Evolutionary conservation across 805 yeast genomes (phyloP), one percentile per base, ranked within the genome.

Genomic region (Candida taoyuanica): DNA sequence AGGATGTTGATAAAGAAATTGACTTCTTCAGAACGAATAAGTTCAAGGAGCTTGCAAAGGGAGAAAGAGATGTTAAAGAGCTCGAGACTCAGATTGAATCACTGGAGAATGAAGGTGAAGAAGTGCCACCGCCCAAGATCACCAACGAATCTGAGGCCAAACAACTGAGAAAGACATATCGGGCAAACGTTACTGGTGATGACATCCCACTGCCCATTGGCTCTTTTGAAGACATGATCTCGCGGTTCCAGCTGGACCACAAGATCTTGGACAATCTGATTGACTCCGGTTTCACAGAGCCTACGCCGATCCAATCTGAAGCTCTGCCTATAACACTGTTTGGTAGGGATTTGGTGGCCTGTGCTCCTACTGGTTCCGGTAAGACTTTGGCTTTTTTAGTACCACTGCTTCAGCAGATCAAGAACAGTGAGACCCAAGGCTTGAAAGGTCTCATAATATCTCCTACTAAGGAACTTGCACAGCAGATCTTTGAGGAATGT

Each of bases 341-440:
- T 37, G 72, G 68, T 20, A 74, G 95, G 42, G 97, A 91, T 56
- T 58, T 93, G 24, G 68, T 93, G 30, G 95, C 95, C 1, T 86
- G 96, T 70, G 97, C 98, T 0, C 98, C 98, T 33, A 93, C 98
- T 1, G 98, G 98, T 51, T 87, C 97, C 5, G 98, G 98, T 69
- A 93, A 93, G 59, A 93, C 98, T 0, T 67, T 93, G 34, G 95
- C 97, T 21, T 93, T 84, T 56, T 65, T 85, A 40, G 75, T 88
- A 14, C 98, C 99, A 4, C 52, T 91, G 50, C 62, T 93, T 16
- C 93, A 85, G 31, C 64, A 64, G 40, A 58, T 73, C 7, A 37
- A 41, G 17, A 55, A 31, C 42, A 50, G 11, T 34, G 27, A 31
- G 11, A 34, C 25, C 3, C 15, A n/a, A 7, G 50, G 50, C 2